Evolutionary conservation across 73 alveolate species (phyloP), one percentile per base, ranked within the genome.

Genomic region (Stentor roeselii): DNA sequence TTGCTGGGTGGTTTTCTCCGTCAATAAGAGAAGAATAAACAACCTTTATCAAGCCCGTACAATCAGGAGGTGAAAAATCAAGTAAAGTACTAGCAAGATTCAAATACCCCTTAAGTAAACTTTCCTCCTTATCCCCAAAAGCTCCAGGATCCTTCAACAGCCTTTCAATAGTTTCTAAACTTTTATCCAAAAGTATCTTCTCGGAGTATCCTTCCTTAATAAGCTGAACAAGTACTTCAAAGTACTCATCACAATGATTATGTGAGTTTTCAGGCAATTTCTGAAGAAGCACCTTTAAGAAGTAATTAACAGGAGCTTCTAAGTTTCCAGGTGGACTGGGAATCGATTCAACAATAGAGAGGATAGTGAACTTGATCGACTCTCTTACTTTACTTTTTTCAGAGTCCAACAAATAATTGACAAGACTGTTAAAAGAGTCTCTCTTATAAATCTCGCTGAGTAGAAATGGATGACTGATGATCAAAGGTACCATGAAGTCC

Each of bases 21-120:
- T 76, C 84, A 39, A 76, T 21, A n/a, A 41, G 67, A 32, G 36
- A 14, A 36, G 6, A n/a, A 76, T 39, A 76, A 36, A 76, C 32
- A 40, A 0, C 11, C 35, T 76, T 40, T 14, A 76, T 21, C 39
- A 76, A n/a, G 30, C 60, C n/a, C 14, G 14, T n/a, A 21, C 3
- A 14, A 76, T 21, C 59, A 31, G 14, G 21, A 3, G 67, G 67
- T 39, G 87, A 83, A n/a, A 88, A 83, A 36, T 88, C 92, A 21
- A 88, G 60, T 3, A 91, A 75, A 2, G 90, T 14, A 75, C 82
- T 59, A 76, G 88, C 83, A 30, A 88, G 76, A 37, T 78, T 36
- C 15, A 91, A 42, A 75, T 89, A 82, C 31, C 96, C 96, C 39
- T 90, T 75, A 3, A 91, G 75, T 3, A 91, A 90, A 59, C 85